These are phyloP conservation scores for Colletotrichum gloeosporioides DNA, from an alignment of 2,329 filamentous ascomycete species.

Conservation along the genomic window DNA sequence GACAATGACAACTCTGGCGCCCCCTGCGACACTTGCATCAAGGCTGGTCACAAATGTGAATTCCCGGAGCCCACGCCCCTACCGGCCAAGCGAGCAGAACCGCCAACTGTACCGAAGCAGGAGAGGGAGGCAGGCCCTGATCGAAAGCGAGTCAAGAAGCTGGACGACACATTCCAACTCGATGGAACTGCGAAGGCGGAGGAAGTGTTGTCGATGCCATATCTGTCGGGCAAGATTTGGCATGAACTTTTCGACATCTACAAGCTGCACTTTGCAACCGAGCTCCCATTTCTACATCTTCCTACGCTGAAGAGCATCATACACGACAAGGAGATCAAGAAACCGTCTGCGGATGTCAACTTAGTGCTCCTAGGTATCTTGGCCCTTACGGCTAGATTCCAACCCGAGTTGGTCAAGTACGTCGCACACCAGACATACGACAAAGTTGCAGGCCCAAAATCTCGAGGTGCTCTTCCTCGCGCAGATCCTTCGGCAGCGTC, in stretches of 20 bases:
- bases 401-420: conserved; percentile 63
- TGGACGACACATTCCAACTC: conserved; percentile 46
- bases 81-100: conserved; percentile 48
- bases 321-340: conserved; percentile 39
- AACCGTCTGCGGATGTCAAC: conserved; percentile 53
- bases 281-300: conserved; percentile 74
- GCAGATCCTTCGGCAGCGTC: conserved; percentile 62
- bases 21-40: conserved; percentile 75
- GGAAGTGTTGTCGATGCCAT: conserved; percentile 65
- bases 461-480: conserved; percentile 37
- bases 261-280: conserved; percentile 73
- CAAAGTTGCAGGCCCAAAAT: conserved; percentile 33
- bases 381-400: conserved; percentile 72
- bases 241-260: conserved; percentile 73
- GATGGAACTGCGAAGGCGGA: conserved; percentile 49
- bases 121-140: conserved; percentile 51
- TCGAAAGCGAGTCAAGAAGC: conserved; percentile 52
- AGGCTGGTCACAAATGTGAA: conserved; percentile 73
- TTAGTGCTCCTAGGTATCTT: conserved; percentile 70
- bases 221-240: conserved; percentile 71
- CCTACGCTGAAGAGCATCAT: conserved; percentile 64
- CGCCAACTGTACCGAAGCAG: conserved; percentile 38
- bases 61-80: conserved; percentile 59
- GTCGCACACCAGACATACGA: conserved; percentile 43
- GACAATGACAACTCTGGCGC: conserved; percentile 68